These are phyloP conservation scores for Meyerozyma smithsonii DNA, from an alignment of 1,139 yeast genomes.

Conservation along the genomic window DNA sequence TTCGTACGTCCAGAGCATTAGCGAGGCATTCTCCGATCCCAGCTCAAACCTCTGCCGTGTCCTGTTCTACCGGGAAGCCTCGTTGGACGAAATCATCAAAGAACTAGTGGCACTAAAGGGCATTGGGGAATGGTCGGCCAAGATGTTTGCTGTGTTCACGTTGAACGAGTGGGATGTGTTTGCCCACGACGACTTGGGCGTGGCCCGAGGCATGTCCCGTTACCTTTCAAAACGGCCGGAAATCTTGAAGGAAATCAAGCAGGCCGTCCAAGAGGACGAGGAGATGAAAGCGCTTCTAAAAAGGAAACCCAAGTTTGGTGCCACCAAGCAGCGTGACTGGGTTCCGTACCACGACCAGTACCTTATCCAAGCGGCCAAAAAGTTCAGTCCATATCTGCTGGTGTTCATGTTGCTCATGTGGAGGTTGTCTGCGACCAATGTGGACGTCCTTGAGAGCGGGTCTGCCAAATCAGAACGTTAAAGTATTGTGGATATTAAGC, in stretches of 20 bases:
- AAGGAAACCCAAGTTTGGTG: conserved; percentile 32
- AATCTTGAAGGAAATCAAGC: conserved; percentile 37
- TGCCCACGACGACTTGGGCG: conserved; percentile 77
- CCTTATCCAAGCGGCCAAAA: conserved; percentile 49
- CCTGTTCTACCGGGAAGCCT: conserved; percentile 29
- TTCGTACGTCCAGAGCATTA: conserved; percentile 57
- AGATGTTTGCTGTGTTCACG: conserved; percentile 77
- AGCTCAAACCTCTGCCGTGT: conserved; percentile 31
- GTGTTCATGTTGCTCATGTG: conserved; percentile 71
- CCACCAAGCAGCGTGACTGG: conserved; percentile 48
- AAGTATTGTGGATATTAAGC: background rate
- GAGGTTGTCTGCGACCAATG: conserved; percentile 59
- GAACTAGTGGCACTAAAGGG: conserved; percentile 66
- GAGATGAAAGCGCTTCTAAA: conserved; percentile 24
- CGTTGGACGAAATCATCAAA: conserved; percentile 47
- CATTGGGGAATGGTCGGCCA: conserved; percentile 87
- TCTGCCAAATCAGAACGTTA: background rate
- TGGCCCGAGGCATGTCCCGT: conserved; percentile 72
- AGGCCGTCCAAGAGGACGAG: conserved; percentile 26
- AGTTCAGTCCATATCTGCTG: conserved; percentile 63
- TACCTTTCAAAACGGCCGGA: conserved; percentile 58
- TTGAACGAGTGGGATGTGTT: conserved; percentile 64
- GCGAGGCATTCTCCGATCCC: conserved; percentile 49
- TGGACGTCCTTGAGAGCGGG: conserved; percentile 47
- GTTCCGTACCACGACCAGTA: conserved; percentile 57